Evolutionary conservation across 2,329 filamentous ascomycete genomes (phyloP), one percentile per base, ranked within the genome.

Genomic region (Cryphonectria japonica): DNA sequence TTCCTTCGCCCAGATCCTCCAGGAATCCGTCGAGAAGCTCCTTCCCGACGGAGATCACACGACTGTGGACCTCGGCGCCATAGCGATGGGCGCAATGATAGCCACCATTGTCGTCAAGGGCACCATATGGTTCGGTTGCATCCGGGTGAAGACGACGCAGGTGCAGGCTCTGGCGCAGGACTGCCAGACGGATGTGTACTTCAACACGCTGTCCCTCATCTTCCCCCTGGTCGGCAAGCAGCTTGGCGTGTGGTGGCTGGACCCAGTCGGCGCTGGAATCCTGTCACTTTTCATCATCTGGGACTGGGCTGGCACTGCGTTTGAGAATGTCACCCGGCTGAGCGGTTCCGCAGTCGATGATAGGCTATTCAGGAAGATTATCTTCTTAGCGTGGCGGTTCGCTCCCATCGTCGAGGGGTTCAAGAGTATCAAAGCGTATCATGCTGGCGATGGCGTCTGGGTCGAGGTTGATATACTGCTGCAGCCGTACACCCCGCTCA

Each of bases 211-310:
- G 8, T 89, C 87, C 19, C 84, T 91, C 1, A 81, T 89, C 11
- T 91, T 91, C 75, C 88, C 88, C 0, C 81, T 90, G 39, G 85
- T 92, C 66, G 90, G 90, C 8, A 83, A 86, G 74, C 82, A 86
- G 65, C 82, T 86, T 4, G 77, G 87, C 34, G 76, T 91, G 19
- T 92, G 90, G 90, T 92, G 90, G 90, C 83, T 92, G 19, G 90
- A 92, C 76, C 82, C 84, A 7, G 82, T 86, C 0, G 90, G 90
- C 69, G 90, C 90, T 3, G 85, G 86, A 0, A 75, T 91, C 0
- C 82, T 92, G 0, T 91, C 89, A 0, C 78, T 91, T 5, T 91
- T 86, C 80, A 91, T 92, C 78, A 91, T 92, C 75, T 89, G 87
- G 78, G 90, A 92, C 79, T 92, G 90, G 90, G 86, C 86, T 1